Evolutionary conservation across 805 yeast genomes (phyloP), one percentile per base, ranked within the genome.

Genomic region (Lachancea meyersii): DNA sequence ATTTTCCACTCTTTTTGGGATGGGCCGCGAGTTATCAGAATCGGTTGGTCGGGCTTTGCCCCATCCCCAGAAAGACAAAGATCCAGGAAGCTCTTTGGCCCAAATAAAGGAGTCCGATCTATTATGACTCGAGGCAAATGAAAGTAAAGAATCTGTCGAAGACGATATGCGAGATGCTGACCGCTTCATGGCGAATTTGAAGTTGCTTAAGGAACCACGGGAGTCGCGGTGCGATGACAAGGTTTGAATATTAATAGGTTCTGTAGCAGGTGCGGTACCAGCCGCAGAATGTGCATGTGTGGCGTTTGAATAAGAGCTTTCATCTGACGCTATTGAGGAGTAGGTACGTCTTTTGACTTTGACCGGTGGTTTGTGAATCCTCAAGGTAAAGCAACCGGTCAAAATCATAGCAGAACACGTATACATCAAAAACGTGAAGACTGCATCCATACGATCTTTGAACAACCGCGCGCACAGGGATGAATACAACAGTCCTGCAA

Each of bases 401-500:
- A 64, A 41, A 18, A 67, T 60, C 48, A 64, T 51, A 0, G 48
- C n/a, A 1, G 71, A 55, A 40, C 86, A 75, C 37, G 69, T 70
- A 1, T 73, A 45, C 1, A 80, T 63, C 46, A 84, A 69, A 55
- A 82, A 82, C 41, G 58, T 56, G 34, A 84, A 65, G 1, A 82
- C 67, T 0, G 76, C 77, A 5, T 70, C 73, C 1, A 85, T 72
- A 48, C 81, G 61, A 24, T 71, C 76, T 6, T 63, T 58, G 50
- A 75, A 83, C 39, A 73, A 68, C 5, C 62, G 52, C 0, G 83
- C 77, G 11, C 85, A 74, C 3, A 81, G 52, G 2, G 73, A 58
- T 2, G 86, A 77, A 54, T 79, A 81, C 16, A 81, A 50, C 31
- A 84, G 69, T 3, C 91, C 88, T 5, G 87, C 76, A 32, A 84